These are phyloP conservation scores for Leccinum longicurvipes DNA, from an alignment of 768 basidiomycete genomes.

Conservation along the genomic window DNA sequence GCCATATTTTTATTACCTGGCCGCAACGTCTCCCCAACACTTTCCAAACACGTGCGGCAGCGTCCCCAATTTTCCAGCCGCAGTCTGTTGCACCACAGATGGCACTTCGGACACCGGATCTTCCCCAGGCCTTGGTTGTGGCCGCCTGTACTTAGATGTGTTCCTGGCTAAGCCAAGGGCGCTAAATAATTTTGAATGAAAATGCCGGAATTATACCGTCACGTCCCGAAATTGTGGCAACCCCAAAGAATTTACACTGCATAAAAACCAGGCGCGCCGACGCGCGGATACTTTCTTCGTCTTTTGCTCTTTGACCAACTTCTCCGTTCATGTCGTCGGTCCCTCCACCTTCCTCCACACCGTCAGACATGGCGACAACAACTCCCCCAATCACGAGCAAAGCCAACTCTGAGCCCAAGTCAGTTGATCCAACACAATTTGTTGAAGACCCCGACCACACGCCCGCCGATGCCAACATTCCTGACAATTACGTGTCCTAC, in stretches of 20 bases:
- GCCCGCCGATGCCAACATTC: slow-evolving; percentile 58
- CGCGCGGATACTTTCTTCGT: neutral
- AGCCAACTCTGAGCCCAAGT: neutral
- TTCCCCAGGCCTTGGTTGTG: neutral
- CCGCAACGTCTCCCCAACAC: slow-evolving; percentile 16
- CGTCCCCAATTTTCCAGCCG: neutral
- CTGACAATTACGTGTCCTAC: slow-evolving; percentile 80
- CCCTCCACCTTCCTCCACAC: slow-evolving; percentile 18
- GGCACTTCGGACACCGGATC: neutral
- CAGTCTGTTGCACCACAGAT: neutral
- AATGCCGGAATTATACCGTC: neutral
- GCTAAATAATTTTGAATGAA: neutral
- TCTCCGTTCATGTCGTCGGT: slow-evolving; percentile 22
- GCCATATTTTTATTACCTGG: neutral
- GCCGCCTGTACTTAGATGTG: neutral
- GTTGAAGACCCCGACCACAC: slow-evolving; percentile 27
- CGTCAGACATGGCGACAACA: slow-evolving; percentile 12
- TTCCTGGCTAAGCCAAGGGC: neutral
- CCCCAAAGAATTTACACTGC: slow-evolving; percentile 35
- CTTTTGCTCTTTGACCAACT: slow-evolving; percentile 26
- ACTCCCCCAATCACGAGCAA: slow-evolving; percentile 11
- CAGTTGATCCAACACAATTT: slow-evolving; percentile 5
- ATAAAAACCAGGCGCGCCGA: slow-evolving; percentile 20
- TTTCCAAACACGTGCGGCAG: slow-evolving; percentile 6
- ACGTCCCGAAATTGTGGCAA: slow-evolving; percentile 20